phyloP scores from a whole-genome alignment of 2,329 filamentous ascomycete genomes.

The Calonectria henricotiae region DNA sequence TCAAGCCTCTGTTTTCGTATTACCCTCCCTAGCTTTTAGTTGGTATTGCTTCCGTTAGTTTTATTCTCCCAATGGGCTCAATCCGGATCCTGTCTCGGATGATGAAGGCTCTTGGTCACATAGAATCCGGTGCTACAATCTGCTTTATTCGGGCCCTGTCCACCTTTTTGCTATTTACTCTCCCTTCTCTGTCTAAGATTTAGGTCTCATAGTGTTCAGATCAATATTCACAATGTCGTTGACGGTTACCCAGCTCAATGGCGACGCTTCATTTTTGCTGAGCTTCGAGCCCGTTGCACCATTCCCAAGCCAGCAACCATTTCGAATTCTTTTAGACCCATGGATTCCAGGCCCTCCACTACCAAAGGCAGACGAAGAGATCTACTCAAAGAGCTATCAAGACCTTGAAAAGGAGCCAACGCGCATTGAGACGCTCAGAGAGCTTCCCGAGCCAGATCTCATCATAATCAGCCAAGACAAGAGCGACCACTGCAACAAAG shows the following conservation, averaged over 20 bases:
- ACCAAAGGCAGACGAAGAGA: conserved; percentile 69
- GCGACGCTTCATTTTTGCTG: conserved; percentile 77
- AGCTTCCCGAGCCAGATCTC: conserved; percentile 63
- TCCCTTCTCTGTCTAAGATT: conserved; percentile 4
- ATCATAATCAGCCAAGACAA: conserved; percentile 65
- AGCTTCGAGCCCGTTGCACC: conserved; percentile 71
- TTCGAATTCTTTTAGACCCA: conserved; percentile 81
- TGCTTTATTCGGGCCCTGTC: background rate
- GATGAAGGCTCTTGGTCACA: background rate
- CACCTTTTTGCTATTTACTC: background rate
- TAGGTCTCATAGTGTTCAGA: background rate
- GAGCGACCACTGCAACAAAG: conserved; percentile 80
- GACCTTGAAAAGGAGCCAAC: conserved; percentile 73
- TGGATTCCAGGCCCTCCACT: conserved; percentile 75
- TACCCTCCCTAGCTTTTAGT: conserved; percentile 4
- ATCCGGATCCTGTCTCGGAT: conserved; percentile 9
- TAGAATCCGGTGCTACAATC: background rate
- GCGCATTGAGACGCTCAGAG: conserved; percentile 69
- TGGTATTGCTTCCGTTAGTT: conserved; percentile 15
- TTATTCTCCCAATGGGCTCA: conserved; percentile 1
- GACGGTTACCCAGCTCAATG: conserved; percentile 76
- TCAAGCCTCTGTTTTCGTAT: conserved; percentile 27
- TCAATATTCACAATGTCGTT: conserved; percentile 69
- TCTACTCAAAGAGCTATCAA: conserved; percentile 27
- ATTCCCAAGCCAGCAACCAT: conserved; percentile 61